Percentiles rank a stretch among this genome's conserved stretches.
Conservation (phyloP, 176 grass and related monocot species). For the Puccinellia tenuiflora region DNA sequence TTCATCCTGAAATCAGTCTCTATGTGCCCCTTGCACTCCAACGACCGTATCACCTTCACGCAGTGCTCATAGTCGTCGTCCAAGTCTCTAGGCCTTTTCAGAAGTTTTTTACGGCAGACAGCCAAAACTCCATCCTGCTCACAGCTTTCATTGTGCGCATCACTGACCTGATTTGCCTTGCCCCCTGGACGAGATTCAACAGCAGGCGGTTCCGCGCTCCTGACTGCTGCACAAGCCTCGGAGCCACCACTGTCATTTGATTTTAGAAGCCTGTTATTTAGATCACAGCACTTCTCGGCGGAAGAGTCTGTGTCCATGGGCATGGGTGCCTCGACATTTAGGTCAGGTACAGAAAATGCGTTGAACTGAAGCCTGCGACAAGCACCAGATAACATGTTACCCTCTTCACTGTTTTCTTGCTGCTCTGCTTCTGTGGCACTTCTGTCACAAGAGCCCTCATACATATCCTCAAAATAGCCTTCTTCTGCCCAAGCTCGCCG, state of each 20-base stretch:
- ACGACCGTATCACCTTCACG: constrained; percentile 66
- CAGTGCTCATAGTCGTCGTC: constrained; percentile 79
- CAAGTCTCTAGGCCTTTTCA: constrained; percentile 9
- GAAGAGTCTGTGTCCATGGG: constrained; percentile 44
- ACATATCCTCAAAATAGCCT: constrained; percentile 46
- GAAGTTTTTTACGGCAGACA: constrained; percentile 20
- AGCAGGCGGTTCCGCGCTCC: constrained; percentile 38
- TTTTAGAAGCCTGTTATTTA: constrained; percentile 44
- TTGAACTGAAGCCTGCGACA: constrained; percentile 80
- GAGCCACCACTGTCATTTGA: constrained; percentile 79
- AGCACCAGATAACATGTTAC: constrained; percentile 32
- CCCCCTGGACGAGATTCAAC: constrained; percentile 50
- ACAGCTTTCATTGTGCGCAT: background rate
- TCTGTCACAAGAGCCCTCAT: constrained; percentile 64
- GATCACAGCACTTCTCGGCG: constrained; percentile 40
- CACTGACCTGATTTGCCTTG: constrained; percentile 20
- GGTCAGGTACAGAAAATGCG: constrained; percentile 61
- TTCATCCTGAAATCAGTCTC: constrained; percentile 80
- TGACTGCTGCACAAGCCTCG: constrained; percentile 54
- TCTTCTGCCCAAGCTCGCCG: constrained; percentile 57
- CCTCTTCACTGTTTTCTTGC: constrained; percentile 33
- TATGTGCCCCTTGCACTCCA: constrained; percentile 72
- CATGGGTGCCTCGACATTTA: constrained; percentile 58
- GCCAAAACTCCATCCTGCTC: constrained; percentile 46
- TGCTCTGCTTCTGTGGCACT: constrained; percentile 43